phyloP scores from a whole-genome alignment of 495 filamentous ascomycete species.

The Aspergillus heteromorphus region DNA sequence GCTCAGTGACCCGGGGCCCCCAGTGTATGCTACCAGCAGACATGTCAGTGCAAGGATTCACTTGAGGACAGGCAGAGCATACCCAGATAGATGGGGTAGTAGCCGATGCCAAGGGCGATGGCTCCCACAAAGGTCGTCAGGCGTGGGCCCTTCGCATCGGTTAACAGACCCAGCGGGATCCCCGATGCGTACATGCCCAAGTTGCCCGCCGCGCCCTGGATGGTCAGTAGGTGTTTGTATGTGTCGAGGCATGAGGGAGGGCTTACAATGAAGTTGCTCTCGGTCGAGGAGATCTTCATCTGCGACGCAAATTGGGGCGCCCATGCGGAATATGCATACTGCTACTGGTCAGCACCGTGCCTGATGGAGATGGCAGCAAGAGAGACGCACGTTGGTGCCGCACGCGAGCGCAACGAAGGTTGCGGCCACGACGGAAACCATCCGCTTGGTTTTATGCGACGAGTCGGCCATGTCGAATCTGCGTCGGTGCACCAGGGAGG shows the following conservation, averaged over 20 bases:
- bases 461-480: conserved; percentile 23
- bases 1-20: conserved; percentile 53
- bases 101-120: conserved; percentile 65
- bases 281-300: conserved; percentile 79
- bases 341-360: conserved; percentile 7
- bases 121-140: conserved; percentile 70
- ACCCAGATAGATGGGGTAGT: conserved; percentile 72
- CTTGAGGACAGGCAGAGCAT: conserved; percentile 3
- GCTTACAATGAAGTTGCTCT: conserved; percentile 82
- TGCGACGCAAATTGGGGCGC: conserved; percentile 87
- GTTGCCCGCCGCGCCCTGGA: conserved; percentile 79
- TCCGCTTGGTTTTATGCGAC: conserved; percentile 36
- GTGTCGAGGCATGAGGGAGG: background rate
- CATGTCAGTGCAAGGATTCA: background rate
- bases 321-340: conserved; percentile 99
- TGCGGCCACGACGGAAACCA: conserved; percentile 78
- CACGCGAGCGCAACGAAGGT: conserved; percentile 82
- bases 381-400: conserved; percentile 75
- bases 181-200: conserved; percentile 92
- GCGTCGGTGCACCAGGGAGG: conserved; percentile 6
- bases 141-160: conserved; percentile 77
- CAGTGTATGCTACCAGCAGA: conserved; percentile 36
- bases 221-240: conserved; percentile 9
- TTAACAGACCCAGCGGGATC: conserved; percentile 81
- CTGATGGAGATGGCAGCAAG: background rate